Conservation (phyloP, 169 alveolate genomes). For the Plasmodium falciparum region DNA sequence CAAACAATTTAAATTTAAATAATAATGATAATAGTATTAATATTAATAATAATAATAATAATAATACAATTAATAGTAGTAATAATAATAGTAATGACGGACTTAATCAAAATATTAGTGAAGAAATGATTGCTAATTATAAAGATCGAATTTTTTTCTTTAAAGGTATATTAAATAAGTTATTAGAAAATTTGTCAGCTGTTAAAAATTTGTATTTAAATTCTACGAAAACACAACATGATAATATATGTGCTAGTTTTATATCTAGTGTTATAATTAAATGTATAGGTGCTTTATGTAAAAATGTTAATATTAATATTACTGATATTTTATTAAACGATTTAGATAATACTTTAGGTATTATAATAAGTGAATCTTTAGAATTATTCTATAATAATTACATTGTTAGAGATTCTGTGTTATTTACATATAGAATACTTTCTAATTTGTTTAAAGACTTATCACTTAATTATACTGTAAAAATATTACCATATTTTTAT, state of each 20-base stretch:
- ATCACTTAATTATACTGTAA: slow-evolving; percentile 64
- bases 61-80: not conserved
- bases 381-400: slow-evolving; percentile 66
- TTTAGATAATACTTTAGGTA: slow-evolving; percentile 64
- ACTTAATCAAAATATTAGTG: slow-evolving; percentile 33
- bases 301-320: slow-evolving; percentile 67
- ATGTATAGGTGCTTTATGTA: slow-evolving; percentile 73
- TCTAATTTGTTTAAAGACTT: slow-evolving; percentile 61
- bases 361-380: slow-evolving; percentile 65
- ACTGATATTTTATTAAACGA: slow-evolving; percentile 43
- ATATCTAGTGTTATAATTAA: slow-evolving; percentile 65
- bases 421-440: slow-evolving; percentile 60
- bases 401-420: slow-evolving; percentile 59
- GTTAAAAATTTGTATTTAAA: slow-evolving; percentile 55
- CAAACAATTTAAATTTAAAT: not conserved
- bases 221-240: slow-evolving; percentile 61
- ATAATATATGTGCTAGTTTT: slow-evolving; percentile 38
- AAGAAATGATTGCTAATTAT: slow-evolving; percentile 42
- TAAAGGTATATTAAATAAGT: slow-evolving; percentile 49
- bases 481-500: slow-evolving; percentile 63
- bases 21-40: not conserved
- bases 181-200: slow-evolving; percentile 57
- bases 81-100: not conserved
- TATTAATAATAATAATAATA: not conserved
- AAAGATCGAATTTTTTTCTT: slow-evolving; percentile 61